Base-by-base conservation (phyloP, 495 filamentous ascomycete genomes). In the Hypoxylon perforatum region DNA sequence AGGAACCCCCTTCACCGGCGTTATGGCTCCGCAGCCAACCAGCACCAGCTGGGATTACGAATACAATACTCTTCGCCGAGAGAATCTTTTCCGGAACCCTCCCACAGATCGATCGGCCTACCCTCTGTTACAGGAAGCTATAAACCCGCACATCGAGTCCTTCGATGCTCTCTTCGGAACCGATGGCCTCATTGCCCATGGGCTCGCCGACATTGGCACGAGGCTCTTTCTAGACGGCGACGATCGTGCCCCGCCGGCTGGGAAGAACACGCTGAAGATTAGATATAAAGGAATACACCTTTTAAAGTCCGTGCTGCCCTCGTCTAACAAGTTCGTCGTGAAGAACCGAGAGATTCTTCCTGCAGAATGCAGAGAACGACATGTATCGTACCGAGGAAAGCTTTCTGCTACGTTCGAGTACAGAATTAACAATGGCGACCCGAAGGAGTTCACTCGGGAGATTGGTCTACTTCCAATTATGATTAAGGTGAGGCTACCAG, bases 281-380 rank as follows among this genome's bases (percentile, higher is more conserved):
- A 85, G 88, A 57, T 88, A 92, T 66, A 90, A 84, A 69, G 88
- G 93, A 61, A 79, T 96, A 57, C 90, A 90, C 65, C 83, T 96
- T 55, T 89, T 92, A 42, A 93, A 90, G 77, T 84, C 92, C 10
- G 77, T 81, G 42, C 80, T 97, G 7, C 92, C 93, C 2, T 76
- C 86, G 2, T 83, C 83, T 60, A 97, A 97, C 80, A 96, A 96
- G 73, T 88, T 88, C 69, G 87, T 87, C 61, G 85, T 86, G 55
- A 82, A 78, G 48, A 91, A 92, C 70, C 85, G 92, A 72, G 90
- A 94, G 62, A 93, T 99, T 54, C 87, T 92, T 54, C 95, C 95
- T 2, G 88, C 95, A 10, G 95, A 99, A 79, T 97, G 93, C 78
- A 85, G 95, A 81, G 94, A 99, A 78, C 85, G 95, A 47, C 94